Conservation (phyloP, 257 asterid genomes). For the Perilla frutescens region DNA sequence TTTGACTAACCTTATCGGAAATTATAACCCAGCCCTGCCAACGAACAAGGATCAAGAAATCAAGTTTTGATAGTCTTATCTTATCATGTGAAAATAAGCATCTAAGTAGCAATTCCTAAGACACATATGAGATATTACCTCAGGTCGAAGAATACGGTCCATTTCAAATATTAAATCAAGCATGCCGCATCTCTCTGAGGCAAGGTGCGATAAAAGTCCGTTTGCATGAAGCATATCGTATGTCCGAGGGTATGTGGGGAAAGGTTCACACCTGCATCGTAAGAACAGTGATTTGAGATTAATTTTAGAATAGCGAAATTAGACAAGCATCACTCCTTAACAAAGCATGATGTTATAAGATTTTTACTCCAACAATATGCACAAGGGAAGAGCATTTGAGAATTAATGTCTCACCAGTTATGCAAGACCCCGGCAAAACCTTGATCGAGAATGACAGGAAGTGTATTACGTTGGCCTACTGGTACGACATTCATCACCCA, state of each 20-base stretch:
- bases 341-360: neutral
- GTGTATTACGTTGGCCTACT: conserved; percentile 63
- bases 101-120: neutral
- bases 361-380: neutral
- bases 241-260: conserved; percentile 95
- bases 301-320: neutral
- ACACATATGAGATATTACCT: conserved; percentile 54
- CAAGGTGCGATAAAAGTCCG: conserved; percentile 70
- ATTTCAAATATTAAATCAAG: conserved; percentile 71
- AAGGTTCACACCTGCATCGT: conserved; percentile 85
- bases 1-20: conserved; percentile 65
- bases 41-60: conserved; percentile 28
- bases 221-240: conserved; percentile 90
- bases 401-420: conserved; percentile 66
- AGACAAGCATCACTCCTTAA: too few species aligned
- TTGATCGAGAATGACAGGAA: conserved; percentile 77
- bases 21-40: conserved; percentile 89
- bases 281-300: conserved; percentile 20
- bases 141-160: conserved; percentile 95
- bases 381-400: conserved; percentile 7
- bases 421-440: conserved; percentile 85
- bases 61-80: neutral
- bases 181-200: conserved; percentile 60
- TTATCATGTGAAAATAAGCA: neutral
- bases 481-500: conserved; percentile 99